Evolutionary conservation across 805 yeast genomes (phyloP), one percentile per base, ranked within the genome.

Genomic region (Candida silvicultrix): DNA sequence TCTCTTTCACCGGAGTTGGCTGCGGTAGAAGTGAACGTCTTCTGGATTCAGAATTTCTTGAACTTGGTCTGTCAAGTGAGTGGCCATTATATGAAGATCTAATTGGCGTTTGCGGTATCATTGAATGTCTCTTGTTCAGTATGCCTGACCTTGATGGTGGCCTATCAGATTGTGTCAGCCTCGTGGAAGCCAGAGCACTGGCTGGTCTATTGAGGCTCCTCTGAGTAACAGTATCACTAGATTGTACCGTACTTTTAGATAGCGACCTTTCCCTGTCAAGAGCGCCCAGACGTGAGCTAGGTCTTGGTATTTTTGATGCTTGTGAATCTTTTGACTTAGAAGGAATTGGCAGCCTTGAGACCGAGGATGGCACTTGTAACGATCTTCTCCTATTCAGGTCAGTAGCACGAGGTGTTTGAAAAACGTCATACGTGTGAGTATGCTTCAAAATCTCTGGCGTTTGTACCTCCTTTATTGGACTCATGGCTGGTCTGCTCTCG

Each of bases 1-100:
- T 45, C 16, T 58, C 58, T 20, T 49, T 50, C 15, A 59, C 42
- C 2, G 63, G 63, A 3, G 63, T 56, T 8, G 62, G 63, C 21
- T 58, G 60, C 38, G 59, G 62, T 15, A 59, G 15, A 42, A 54
- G 32, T 4, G 62, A 57, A 21, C 41, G 45, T n/a, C 57, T 32
- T 16, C 38, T 42, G 3, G 34, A 15, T 2, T 31, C 35, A 5
- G 35, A 31, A 15, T 14, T n/a, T 31, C 41, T 18, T 7, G 39
- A 12, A 2, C n/a, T 15, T 11, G 35, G 21, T 43, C 55, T 47
- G 2, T 20, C 25, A 10, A 20, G 8, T 5, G 23, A n/a, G 25
- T 5, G 15, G 10, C 14, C n/a, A n/a, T n/a, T n/a, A 10, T 28
- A 34, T 20, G 16, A 8, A 16, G 39, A 11, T n/a, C 39, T 15